Base-by-base conservation (phyloP, 192 early-diverging fungal genomes). In the Gigaspora rosea region DNA sequence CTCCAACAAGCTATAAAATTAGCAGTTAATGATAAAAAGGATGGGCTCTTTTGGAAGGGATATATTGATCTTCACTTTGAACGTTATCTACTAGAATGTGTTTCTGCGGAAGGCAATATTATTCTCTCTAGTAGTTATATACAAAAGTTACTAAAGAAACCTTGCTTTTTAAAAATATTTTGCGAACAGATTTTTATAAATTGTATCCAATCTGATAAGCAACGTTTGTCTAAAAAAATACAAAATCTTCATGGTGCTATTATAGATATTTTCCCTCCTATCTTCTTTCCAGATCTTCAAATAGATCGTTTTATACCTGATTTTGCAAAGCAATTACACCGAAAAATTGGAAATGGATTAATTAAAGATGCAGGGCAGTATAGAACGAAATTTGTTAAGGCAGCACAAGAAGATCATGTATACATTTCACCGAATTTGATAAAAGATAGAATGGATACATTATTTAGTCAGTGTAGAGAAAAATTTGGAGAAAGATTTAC, bases 41-140 rank as follows among this genome's bases (percentile, higher is more conserved):
- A 72, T 41, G 52, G 10, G 22, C 12, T 72, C 0, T 41, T 72
- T 36, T 72, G 71, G 71, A 72, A 72, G 5, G 67, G 71, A 58
- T 72, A 72, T 15, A 56, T 72, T 5, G 35, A 72, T 20, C 71
- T 72, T 72, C 54, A 72, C 33, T 27, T 8, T 72, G 71, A 72
- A 72, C 50, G 3, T 69, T 69, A 69, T 15, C n/a, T 49, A 10
- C 48, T 69, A 5, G 67, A 69, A 51, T 69, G 67, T 69, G 27
- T 69, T 69, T 51, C 67, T 69, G 11, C 46, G 2, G 67, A 69
- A 49, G n/a, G 46, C 48, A n/a, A 51, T n/a, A 22, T 69, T 22
- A 16, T 49, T 4, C 67, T 69, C 46, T 32, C 71, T 58, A 72
- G 35, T 58, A 51, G 33, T 7, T 72, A 33, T 72, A 33, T 72